A percentile compares a stretch with the other conserved stretches of the same genome.
Conservation (phyloP, 805 yeast genomes). For the Brettanomyces naardenensis region DNA sequence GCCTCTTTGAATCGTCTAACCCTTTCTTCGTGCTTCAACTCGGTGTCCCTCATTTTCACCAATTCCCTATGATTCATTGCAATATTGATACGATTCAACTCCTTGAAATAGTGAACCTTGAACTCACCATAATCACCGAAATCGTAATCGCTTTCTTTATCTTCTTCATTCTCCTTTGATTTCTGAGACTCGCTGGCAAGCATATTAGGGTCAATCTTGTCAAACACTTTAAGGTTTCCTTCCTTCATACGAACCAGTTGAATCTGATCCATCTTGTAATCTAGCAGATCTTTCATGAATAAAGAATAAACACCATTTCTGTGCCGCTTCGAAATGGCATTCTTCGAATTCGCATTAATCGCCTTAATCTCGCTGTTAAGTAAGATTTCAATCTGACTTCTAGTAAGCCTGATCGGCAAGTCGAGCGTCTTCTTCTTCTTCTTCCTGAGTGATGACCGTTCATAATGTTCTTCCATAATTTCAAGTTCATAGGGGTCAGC, state of each 20-base stretch:
- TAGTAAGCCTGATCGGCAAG: conserved; percentile 14
- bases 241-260: conserved; percentile 12
- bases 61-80: conserved; percentile 8
- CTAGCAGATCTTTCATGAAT: conserved; percentile 20
- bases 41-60: neutral
- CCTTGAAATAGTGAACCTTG: conserved; percentile 14
- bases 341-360: conserved; percentile 18
- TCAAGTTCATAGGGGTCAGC: conserved; percentile 4
- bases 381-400: conserved; percentile 13
- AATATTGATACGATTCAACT: conserved; percentile 9
- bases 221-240: conserved; percentile 21
- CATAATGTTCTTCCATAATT: conserved; percentile 2
- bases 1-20: neutral
- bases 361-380: conserved; percentile 19
- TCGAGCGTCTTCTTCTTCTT: conserved; percentile 12
- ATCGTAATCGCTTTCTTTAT: neutral
- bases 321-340: conserved; percentile 15
- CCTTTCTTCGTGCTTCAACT: neutral
- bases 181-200: conserved; percentile 4
- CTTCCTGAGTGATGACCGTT: conserved; percentile 9
- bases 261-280: conserved; percentile 13
- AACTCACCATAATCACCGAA: conserved; percentile 11
- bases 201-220: conserved; percentile 7
- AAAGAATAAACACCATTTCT: conserved; percentile 20
- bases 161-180: conserved; percentile 3